Base-by-base conservation (phyloP, 2,329 filamentous ascomycete genomes). In the Hymenoscyphus repandus region DNA sequence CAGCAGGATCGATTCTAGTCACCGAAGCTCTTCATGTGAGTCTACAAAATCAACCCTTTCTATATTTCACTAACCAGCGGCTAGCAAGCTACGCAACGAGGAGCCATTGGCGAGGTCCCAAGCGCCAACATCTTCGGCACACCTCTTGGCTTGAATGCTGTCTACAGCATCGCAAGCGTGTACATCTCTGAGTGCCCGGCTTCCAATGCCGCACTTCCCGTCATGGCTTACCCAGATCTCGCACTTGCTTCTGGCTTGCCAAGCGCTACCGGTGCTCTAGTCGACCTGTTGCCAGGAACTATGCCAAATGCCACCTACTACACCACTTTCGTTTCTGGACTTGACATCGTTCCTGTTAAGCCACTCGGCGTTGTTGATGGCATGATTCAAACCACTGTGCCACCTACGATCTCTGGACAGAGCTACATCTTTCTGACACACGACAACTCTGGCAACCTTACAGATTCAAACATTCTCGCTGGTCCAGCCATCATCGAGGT, bases 1-100 rank as follows among this genome's bases (percentile, higher is more conserved):
- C 77, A 5, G 83, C 82, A 1, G 83, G 77, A n/a, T 75, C 76
- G 48, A 81, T 88, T 61, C 70, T 87, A 33, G 80, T 79, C 36
- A 78, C 84, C 43, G 83, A 86, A 62, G 76, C 83, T 34, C 76
- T 83, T n/a, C 83, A 87, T 33, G 47, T 50, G 39, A 32, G 47
- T n/a, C 12, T 7, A 9, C 5, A 5, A 11, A 6, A 2, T 6
- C 5, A 2, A 37, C 2, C 12, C 27, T 12, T 13, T 22, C n/a
- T 2, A 22, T 6, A n/a, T 15, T 20, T 15, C 4, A 17, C 39
- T 49, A 36, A 49, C 10, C 13, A 6, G 13, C n/a, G 13, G 13
- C 1, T 12, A 50, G 69, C 77, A 78, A 7, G 71, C 83, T 2
- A 82, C 81, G 67, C 69, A 84, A 51, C 79, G 83, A 46, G 67